Percentiles rank a stretch among this genome's conserved stretches.
Evolutionary conservation across 257 asterid genomes (phyloP).

Genomic region (Capsicum rhomboideum): DNA sequence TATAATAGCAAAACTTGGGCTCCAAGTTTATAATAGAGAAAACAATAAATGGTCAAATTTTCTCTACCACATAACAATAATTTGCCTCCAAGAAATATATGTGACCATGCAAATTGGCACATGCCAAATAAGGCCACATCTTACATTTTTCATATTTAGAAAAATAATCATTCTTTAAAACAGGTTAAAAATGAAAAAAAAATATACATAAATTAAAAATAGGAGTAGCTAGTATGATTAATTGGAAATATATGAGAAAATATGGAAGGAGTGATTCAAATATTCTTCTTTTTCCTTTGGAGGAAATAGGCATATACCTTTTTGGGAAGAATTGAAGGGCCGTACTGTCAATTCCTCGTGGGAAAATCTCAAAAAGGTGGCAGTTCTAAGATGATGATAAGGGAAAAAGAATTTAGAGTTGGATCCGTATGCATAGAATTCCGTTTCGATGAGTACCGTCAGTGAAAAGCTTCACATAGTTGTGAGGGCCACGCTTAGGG

Average conservation of each 20-base stretch:
- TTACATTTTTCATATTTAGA: too few species aligned
- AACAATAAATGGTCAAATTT: too few species aligned
- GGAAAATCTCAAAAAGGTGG: not conserved
- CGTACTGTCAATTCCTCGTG: not conserved
- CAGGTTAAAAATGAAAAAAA: not conserved
- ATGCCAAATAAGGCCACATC: too few species aligned
- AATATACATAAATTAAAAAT: not conserved
- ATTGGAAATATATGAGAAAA: not conserved
- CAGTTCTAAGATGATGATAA: not conserved
- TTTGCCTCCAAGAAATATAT: too few species aligned
- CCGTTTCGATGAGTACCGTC: not conserved
- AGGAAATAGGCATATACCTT: not conserved
- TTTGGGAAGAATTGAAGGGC: not conserved
- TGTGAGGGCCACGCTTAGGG: slow-evolving; percentile 4
- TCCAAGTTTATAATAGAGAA: too few species aligned
- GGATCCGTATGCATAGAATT: not conserved
- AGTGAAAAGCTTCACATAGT: not conserved
- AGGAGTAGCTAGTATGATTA: not conserved
- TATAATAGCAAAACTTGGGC: too few species aligned
- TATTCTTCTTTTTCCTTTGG: not conserved
- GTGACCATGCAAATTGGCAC: too few species aligned
- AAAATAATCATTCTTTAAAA: not conserved
- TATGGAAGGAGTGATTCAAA: not conserved
- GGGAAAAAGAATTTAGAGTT: not conserved
- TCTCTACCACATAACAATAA: too few species aligned